These are phyloP conservation scores for Globisporangium megalacanthum DNA, from an alignment of 352 stramenopile genomes.

Conservation along the genomic window DNA sequence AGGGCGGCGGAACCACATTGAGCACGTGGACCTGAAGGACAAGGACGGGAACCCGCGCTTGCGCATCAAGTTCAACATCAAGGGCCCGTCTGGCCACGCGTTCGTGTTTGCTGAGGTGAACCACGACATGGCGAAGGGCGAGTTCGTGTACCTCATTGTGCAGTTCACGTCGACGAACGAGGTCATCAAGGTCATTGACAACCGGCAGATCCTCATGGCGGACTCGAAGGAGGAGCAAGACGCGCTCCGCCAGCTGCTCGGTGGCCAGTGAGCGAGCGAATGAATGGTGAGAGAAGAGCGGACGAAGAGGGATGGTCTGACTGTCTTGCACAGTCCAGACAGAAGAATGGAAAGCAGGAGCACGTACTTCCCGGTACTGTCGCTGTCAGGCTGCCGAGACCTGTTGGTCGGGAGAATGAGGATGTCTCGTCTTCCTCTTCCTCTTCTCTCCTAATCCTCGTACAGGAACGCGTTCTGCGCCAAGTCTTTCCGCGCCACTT, in stretches of 20 bases:
- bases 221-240: conserved; percentile 76
- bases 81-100: conserved; percentile 86
- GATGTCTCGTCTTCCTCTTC: background rate
- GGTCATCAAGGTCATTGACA: conserved; percentile 91
- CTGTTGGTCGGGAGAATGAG: too few species aligned
- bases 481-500: conserved; percentile 44
- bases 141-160: conserved; percentile 95
- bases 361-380: too few species aligned
- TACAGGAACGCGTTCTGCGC: conserved; percentile 66
- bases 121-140: conserved; percentile 89
- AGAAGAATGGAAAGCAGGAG: background rate
- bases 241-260: conserved; percentile 65
- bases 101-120: conserved; percentile 93
- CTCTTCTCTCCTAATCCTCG: conserved; percentile 19
- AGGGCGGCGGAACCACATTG: conserved; percentile 93
- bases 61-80: conserved; percentile 93
- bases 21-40: conserved; percentile 90
- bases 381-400: background rate
- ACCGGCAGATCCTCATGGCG: conserved; percentile 81
- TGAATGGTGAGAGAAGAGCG: background rate
- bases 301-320: background rate
- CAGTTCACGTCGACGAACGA: conserved; percentile 90
- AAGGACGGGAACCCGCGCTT: conserved; percentile 83
- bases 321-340: background rate
- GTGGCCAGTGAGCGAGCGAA: conserved; percentile 31